Evolutionary conservation across 177 flowering plant species (phyloP), one percentile per base, ranked within the genome.

Genomic region (Vitis hybrid): DNA sequence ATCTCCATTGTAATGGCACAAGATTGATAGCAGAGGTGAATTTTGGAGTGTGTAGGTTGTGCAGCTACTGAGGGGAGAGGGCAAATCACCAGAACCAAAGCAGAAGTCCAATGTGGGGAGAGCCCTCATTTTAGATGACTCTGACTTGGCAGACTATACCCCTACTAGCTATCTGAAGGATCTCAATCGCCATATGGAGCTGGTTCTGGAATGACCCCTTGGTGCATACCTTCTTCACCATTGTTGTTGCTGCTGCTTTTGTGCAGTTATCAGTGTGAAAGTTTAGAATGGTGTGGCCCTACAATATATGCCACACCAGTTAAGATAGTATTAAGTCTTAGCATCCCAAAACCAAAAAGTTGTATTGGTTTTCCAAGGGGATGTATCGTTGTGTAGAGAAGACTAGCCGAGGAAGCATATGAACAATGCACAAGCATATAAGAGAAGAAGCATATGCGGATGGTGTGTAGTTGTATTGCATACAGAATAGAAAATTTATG

Each of bases 111-210:
- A 67, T 30, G 76, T 64, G 10, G 82, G 79, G n/a, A 83, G 86
- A 74, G 68, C 87, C 17, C 45, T 88, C 10, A 34, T 88, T 2
- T 52, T 90, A 51, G 91, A 91, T 64, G 89, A 83, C n/a, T 86
- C 79, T 76, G 97, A 91, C 64, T 64, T 81, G 76, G 97, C 93
- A 65, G 94, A 85, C 2, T 90, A 95, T 64, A 88, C 94, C 18
- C 73, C 80, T 60, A 73, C 96, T 9, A 81, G 70, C 34, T 95
- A 95, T 76, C 88, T 92, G 58, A 83, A 73, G 50, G 99, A 92
- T 64, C 95, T 95, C 59, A 79, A 81, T 67, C 92, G 98, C 34
- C 91, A 92, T 60, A 84, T 75, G 81, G 82, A 95, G 69, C 93
- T 95, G 17, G 91, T 88, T 32, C 68, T 91, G 84, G 98, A 92